These are phyloP conservation scores for Oleoguttula mirabilis DNA, from an alignment of 495 filamentous ascomycete species.

Conservation along the genomic window DNA sequence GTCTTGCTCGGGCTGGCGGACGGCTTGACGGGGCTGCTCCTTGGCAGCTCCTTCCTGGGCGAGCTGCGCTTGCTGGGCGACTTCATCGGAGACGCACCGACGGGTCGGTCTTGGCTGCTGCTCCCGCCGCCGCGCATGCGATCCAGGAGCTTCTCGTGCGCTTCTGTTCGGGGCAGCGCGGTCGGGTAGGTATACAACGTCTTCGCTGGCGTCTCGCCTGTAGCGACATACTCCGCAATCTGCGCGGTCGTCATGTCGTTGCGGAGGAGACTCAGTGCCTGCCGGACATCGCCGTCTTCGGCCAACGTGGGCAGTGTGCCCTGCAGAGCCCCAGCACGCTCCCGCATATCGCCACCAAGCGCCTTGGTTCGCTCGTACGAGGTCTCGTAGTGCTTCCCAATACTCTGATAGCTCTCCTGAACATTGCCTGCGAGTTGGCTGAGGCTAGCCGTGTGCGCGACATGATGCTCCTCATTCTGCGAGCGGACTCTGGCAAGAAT, in stretches of 20 bases:
- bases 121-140: conserved; percentile 33
- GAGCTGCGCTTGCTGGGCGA: conserved; percentile 4
- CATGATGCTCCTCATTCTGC: conserved; percentile 66
- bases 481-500: conserved; percentile 75
- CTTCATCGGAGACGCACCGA: conserved; percentile 4
- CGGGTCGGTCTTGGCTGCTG: not conserved
- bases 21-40: conserved; percentile 10
- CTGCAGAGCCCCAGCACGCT: conserved; percentile 40
- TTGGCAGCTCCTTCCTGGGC: not conserved
- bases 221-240: conserved; percentile 67
- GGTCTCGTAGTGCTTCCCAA: conserved; percentile 51
- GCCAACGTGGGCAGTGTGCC: conserved; percentile 47
- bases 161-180: conserved; percentile 60
- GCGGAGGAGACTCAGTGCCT: conserved; percentile 59
- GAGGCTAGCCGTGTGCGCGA: conserved; percentile 51
- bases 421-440: conserved; percentile 49
- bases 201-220: conserved; percentile 77
- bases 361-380: conserved; percentile 49
- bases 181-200: conserved; percentile 62
- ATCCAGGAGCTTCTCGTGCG: conserved; percentile 55
- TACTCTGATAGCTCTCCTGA: conserved; percentile 54
- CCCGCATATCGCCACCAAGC: conserved; percentile 51
- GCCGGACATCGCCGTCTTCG: conserved; percentile 40
- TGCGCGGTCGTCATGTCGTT: conserved; percentile 45
- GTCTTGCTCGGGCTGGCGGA: conserved; percentile 29